phyloP scores from a whole-genome alignment of 2,329 filamentous ascomycete genomes.

The Penicillium olsonii region DNA sequence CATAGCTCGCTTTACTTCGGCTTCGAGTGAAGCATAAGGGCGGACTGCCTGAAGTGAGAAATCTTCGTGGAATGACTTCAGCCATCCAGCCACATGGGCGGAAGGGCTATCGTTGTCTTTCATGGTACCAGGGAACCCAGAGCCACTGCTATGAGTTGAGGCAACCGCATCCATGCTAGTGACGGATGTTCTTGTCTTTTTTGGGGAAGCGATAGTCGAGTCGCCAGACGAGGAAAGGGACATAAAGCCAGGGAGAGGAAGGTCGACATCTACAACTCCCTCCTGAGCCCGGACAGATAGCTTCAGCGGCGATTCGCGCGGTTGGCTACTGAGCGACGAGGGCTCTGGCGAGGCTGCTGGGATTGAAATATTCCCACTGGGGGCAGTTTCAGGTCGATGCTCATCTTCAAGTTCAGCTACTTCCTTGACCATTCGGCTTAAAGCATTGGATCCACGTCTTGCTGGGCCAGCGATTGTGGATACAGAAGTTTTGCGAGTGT shows the following conservation, averaged over 20 bases:
- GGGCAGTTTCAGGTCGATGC: constrained; percentile 21
- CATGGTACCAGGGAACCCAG: constrained; percentile 32
- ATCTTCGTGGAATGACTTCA: constrained; percentile 60
- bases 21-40: constrained; percentile 54
- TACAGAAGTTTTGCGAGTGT: constrained; percentile 31
- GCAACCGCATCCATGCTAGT: constrained; percentile 55
- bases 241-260: constrained; percentile 56
- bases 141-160: constrained; percentile 45
- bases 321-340: constrained; percentile 30
- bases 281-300: constrained; percentile 59
- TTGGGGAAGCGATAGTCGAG: constrained; percentile 45
- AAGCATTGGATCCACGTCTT: constrained; percentile 28
- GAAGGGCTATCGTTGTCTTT: constrained; percentile 49
- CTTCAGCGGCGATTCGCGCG: constrained; percentile 51
- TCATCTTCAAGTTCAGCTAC: constrained; percentile 22
- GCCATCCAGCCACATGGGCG: constrained; percentile 59
- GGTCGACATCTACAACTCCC: constrained; percentile 62
- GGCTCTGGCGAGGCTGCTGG: constrained; percentile 32
- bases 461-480: constrained; percentile 28
- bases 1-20: constrained; percentile 60
- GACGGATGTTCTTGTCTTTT: constrained; percentile 49
- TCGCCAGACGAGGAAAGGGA: constrained; percentile 49
- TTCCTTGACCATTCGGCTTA: constrained; percentile 39
- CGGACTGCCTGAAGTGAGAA: constrained; percentile 61
- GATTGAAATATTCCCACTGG: constrained; percentile 39